Conservation (phyloP, 73 alveolate species). For the Chromera velia region DNA sequence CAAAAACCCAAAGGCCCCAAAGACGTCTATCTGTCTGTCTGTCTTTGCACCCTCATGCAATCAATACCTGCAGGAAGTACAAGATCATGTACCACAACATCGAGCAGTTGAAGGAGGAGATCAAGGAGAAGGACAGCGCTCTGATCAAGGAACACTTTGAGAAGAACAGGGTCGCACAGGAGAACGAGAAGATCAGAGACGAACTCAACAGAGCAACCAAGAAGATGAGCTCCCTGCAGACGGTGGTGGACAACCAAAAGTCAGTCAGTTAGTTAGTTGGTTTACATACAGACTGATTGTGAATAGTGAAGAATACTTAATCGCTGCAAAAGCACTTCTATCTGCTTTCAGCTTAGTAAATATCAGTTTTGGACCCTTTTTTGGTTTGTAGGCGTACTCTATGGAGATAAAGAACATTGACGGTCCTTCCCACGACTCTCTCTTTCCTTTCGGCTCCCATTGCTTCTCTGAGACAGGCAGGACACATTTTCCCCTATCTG, state of each 20-base stretch:
- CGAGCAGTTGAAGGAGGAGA: conserved; percentile 81
- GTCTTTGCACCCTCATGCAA: no score
- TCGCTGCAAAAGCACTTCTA: conserved; percentile 17
- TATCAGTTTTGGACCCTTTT: no score
- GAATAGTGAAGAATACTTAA: not conserved
- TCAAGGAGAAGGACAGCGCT: conserved; percentile 67
- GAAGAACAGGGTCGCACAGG: conserved; percentile 40
- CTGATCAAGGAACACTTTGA: conserved; percentile 55
- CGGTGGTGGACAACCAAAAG: conserved; percentile 11
- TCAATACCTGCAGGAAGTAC: conserved; percentile 71
- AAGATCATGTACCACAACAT: conserved; percentile 78
- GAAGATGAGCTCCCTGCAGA: not conserved
- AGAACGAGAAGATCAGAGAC: conserved; percentile 52
- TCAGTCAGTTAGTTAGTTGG: not conserved
- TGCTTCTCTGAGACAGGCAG: not conserved
- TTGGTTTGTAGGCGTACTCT: no score
- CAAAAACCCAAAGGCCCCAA: no score
- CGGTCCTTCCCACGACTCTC: not conserved
- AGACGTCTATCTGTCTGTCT: no score
- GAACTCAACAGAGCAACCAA: conserved; percentile 56
- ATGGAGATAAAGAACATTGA: not conserved
- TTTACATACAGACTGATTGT: no score
- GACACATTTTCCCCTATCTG: not conserved
- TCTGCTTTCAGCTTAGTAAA: not conserved
- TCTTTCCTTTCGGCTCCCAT: no score